Conservation (phyloP, 2,329 filamentous ascomycete species). For the Ophiostoma novo-ulmi region DNA sequence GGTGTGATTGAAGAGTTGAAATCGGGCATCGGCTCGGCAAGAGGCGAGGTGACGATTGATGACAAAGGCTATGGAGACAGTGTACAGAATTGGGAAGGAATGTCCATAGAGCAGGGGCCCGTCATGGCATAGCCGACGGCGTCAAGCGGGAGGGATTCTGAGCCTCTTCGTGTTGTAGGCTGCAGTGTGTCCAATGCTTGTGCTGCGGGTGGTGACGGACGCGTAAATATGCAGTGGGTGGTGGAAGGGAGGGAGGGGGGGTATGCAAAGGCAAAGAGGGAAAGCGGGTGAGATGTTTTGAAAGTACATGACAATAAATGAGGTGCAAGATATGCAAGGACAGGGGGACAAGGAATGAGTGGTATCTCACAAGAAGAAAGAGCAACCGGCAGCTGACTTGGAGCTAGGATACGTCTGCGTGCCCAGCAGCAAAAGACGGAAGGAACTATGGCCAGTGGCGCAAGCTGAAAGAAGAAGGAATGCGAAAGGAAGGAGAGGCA, state of each 20-base stretch:
- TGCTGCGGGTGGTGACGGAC: too few relatives aligned
- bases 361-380: not conserved
- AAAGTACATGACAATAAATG: not conserved
- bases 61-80: conserved; percentile 7
- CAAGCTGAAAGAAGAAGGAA: too few relatives aligned
- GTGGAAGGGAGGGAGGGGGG: not conserved
- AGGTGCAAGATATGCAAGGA: not conserved
- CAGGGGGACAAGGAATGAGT: not conserved
- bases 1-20: not conserved
- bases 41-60: not conserved
- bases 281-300: not conserved
- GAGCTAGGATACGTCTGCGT: not conserved
- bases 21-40: not conserved
- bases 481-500: not conserved
- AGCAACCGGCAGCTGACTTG: not conserved
- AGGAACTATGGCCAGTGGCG: not conserved
- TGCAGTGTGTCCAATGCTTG: too few relatives aligned
- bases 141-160: not conserved
- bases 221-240: not conserved
- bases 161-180: not conserved
- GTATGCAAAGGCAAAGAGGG: not conserved
- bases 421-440: not conserved
- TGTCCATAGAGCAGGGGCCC: not conserved
- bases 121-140: not conserved
- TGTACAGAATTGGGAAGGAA: not conserved